Conservation (phyloP, 2,329 filamentous ascomycete species). For the Cladosporium cucumerinum region DNA sequence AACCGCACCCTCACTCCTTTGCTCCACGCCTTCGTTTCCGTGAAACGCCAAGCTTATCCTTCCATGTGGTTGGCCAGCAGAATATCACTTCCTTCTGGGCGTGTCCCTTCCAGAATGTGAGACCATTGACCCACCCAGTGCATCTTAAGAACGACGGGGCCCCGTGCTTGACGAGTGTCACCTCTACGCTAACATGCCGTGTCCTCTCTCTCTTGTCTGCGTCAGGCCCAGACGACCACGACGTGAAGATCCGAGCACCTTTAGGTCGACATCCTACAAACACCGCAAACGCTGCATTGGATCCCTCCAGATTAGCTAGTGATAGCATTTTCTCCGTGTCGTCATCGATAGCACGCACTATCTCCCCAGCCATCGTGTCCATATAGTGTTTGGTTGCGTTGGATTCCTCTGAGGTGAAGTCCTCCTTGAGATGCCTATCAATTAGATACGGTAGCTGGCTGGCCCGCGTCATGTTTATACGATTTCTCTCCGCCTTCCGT, state of each 20-base stretch:
- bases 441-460: neutral
- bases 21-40: too few species aligned
- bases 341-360: conserved; percentile 4
- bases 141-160: neutral
- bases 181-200: conserved; percentile 4
- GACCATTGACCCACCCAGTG: conserved; percentile 15
- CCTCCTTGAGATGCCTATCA: neutral
- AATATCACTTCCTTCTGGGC: neutral
- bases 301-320: neutral
- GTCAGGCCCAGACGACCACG: conserved; percentile 6
- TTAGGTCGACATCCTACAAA: conserved; percentile 1
- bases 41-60: neutral
- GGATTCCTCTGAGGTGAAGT: neutral
- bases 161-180: neutral
- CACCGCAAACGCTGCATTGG: neutral
- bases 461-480: neutral
- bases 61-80: neutral
- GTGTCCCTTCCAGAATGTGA: conserved; percentile 3
- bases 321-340: neutral
- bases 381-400: conserved; percentile 1
- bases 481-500: neutral
- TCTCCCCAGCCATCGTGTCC: conserved; percentile 15
- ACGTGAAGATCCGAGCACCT: conserved; percentile 4
- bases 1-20: too few species aligned
- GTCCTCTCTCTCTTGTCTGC: conserved; percentile 3